Base-by-base conservation (phyloP, 106 monocot species). In the Dioscorea alata region DNA sequence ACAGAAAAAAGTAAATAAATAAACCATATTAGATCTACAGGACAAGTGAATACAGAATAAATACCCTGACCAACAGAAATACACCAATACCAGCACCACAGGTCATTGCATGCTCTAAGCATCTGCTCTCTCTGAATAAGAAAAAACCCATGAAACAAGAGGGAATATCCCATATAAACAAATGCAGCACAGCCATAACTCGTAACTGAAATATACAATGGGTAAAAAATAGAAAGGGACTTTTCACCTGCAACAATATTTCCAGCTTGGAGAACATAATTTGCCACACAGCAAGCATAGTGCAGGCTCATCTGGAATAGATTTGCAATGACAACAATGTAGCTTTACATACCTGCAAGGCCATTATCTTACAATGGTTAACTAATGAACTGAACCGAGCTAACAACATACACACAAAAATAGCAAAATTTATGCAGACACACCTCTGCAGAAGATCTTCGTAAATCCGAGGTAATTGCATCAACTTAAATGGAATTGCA, bases 41-140 rank as follows among this genome's bases (percentile, higher is more conserved):
- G 42, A 42, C 34, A 42, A 42, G 42, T 42, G 16, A 28, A 35
- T 35, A 49, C 19, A 64, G 17, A 31, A 68, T 6, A 59, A 77
- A 66, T 86, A 97, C 96, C 85, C 82, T 82, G 54, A 97, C 74
- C 59, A 92, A 69, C 61, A 97, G 68, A 84, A 97, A 97, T 58
- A 92, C 82, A 58, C 89, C 92, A 66, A 97, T 73, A 33, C 92
- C 96, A 75, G 96, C 84, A 70, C 96, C 96, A 80, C 96, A 97
- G 31, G 33, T 53, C 18, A 54, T 49, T 58, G 89, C 84, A 81
- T 97, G 96, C 76, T 71, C 89, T 64, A 76, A 69, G 69, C 92
- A 96, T 73, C 70, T 76, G 76, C 86, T 84, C 59, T 31, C 59
- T 72, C 96, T 96, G 6, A 17, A 79, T 50, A 56, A 73, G 49